These are phyloP conservation scores for Carpinus viminea DNA, from an alignment of 306 rosid genomes.

Conservation along the genomic window DNA sequence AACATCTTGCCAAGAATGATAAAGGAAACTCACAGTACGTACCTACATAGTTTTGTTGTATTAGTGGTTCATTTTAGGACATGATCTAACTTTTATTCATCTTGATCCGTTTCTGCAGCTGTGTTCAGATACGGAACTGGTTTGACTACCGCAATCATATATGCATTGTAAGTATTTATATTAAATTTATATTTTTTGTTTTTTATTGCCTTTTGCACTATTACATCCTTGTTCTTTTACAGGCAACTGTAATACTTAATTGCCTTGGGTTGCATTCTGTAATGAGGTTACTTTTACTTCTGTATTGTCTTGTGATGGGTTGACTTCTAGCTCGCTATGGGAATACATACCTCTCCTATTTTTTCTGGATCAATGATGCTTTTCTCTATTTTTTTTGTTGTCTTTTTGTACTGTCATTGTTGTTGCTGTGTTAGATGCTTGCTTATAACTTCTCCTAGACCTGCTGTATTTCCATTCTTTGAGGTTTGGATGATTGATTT, in stretches of 20 bases:
- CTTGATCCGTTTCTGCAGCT: constrained; percentile 52
- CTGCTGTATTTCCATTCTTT: constrained; percentile 13
- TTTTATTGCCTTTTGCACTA: constrained; percentile 4
- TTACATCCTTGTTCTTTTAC: constrained; percentile 10
- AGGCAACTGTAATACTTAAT: constrained; percentile 4
- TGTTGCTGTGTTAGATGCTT: constrained; percentile 12
- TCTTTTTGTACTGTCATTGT: not conserved
- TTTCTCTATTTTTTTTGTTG: not conserved
- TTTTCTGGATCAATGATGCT: not conserved
- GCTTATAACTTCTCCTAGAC: constrained; percentile 6
- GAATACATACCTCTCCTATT: not conserved
- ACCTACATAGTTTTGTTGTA: constrained; percentile 12
- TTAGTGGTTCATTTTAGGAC: constrained; percentile 26
- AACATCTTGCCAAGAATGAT: constrained; percentile 61
- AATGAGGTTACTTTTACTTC: constrained; percentile 14
- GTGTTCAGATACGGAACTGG: constrained; percentile 84
- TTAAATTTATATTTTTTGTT: constrained; percentile 8
- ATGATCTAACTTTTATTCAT: constrained; percentile 25
- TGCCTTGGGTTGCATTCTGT: constrained; percentile 10
- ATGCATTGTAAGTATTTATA: constrained; percentile 77
- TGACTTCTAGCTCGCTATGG: not conserved
- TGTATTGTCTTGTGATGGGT: constrained; percentile 15
- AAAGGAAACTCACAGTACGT: constrained; percentile 62
- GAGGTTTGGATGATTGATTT: constrained; percentile 19
- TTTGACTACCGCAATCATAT: constrained; percentile 96